Base-by-base conservation (phyloP, 176 grass and related monocot species). In the Carex pumila region DNA sequence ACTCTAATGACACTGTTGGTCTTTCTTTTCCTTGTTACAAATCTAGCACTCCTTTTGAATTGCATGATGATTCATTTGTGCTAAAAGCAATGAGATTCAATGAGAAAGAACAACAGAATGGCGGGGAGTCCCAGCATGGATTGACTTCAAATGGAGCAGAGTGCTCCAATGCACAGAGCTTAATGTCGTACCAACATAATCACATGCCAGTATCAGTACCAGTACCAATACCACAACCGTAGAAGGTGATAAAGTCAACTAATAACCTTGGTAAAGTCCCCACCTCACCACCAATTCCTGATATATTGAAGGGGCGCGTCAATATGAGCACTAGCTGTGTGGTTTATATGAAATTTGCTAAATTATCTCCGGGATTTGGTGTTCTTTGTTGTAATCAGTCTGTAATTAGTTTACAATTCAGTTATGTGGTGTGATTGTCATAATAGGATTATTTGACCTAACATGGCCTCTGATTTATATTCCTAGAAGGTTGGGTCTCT, bases 1-100 rank as follows among this genome's bases (percentile, higher is more conserved):
- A 54, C 14, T 31, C 6, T 15, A 77, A 32, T 77, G 25, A 31
- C 49, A 54, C 50, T 76, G 47, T 34, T 34, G 3, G 15, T 14
- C 29, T 83, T 55, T 89, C 37, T 82, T 36, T 80, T 63, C 56
- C 61, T 5, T 11, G 15, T 8, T 2, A 77, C 73, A 86, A 76
- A 75, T 90, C 84, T 87, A 99, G 97, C 55, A 99, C 97, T 11
- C 97, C 97, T 21, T 99, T 99, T 63, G 91, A 99, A 87, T 87
- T 99, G 65, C 97, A 95, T 69, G 97, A 99, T 77, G 97, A 99
- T 86, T 92, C 91, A 0, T 94, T 88, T 52, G 93, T 99, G 29
- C 85, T 99, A 12, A 99, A 99, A 91, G 97, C 89, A 85, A 93
- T 99, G 88, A 86, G 82, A 71, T 89, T 91, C 3, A 65, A 79